Percentiles rank a stretch among this genome's conserved stretches.
These are phyloP conservation scores for Paramyrothecium roridum DNA, from an alignment of 2,329 filamentous ascomycete genomes.

Conservation along the genomic window DNA sequence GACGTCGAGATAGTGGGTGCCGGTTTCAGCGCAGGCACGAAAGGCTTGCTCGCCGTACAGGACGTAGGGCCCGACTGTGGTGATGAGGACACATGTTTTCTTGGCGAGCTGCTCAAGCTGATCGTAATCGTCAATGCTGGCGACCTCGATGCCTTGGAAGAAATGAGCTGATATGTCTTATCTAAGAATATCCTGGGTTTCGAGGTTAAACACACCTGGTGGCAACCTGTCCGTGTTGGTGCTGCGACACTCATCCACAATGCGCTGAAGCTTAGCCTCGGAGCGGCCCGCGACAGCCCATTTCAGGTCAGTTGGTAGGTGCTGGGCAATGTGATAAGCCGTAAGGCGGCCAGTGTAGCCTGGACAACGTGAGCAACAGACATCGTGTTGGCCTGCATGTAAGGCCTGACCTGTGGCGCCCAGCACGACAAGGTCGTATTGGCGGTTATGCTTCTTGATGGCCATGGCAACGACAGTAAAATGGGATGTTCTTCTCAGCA, in stretches of 20 bases:
- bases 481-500: neutral
- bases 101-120: slow-evolving; percentile 47
- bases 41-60: slow-evolving; percentile 56
- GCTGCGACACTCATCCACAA: slow-evolving; percentile 64
- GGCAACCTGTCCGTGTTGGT: slow-evolving; percentile 66
- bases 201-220: slow-evolving; percentile 64
- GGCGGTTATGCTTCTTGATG: slow-evolving; percentile 46
- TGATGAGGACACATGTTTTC: slow-evolving; percentile 55
- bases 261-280: slow-evolving; percentile 65
- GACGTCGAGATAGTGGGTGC: slow-evolving; percentile 63
- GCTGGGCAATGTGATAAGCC: slow-evolving; percentile 69
- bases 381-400: neutral
- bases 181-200: no score
- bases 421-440: slow-evolving; percentile 56
- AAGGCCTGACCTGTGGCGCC: slow-evolving; percentile 49
- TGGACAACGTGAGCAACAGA: slow-evolving; percentile 19
- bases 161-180: neutral
- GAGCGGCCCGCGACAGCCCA: slow-evolving; percentile 89
- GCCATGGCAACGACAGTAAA: slow-evolving; percentile 32
- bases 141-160: slow-evolving; percentile 48
- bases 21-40: slow-evolving; percentile 58
- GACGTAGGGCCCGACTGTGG: slow-evolving; percentile 58
- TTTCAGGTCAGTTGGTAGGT: slow-evolving; percentile 71
- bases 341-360: slow-evolving; percentile 82
- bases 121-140: slow-evolving; percentile 39